These are phyloP conservation scores for Miscanthus sacchariflorus DNA, from an alignment of 202 grass and related monocot genomes.

Conservation along the genomic window DNA sequence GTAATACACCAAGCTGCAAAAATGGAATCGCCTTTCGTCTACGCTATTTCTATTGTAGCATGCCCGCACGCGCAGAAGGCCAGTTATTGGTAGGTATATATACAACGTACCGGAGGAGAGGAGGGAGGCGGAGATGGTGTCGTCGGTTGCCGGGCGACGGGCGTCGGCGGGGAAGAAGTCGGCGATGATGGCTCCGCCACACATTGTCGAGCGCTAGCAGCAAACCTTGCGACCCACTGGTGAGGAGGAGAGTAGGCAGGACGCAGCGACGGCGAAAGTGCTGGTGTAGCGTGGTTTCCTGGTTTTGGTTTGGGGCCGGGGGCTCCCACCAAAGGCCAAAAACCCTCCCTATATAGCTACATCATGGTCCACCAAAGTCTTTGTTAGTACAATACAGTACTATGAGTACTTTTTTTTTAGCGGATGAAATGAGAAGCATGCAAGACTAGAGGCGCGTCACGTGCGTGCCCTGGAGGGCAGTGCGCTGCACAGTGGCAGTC, in stretches of 20 bases:
- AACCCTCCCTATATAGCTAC: constrained; percentile 16
- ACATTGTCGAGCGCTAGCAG: constrained; percentile 37
- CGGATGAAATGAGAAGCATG: no score
- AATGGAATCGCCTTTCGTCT: no score
- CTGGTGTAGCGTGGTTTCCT: neutral
- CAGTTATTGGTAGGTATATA: no score
- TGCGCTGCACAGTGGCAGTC: no score
- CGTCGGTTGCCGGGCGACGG: neutral
- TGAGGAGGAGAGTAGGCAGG: neutral
- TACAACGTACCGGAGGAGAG: neutral
- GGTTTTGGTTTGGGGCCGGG: neutral
- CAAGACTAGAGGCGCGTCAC: no score
- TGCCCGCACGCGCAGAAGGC: no score
- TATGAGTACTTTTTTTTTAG: no score
- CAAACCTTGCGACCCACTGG: neutral
- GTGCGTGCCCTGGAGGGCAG: no score
- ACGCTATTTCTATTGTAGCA: no score
- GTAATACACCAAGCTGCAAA: no score
- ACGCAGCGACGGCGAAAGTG: neutral
- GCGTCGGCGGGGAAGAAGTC: constrained; percentile 44
- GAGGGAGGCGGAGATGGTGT: neutral
- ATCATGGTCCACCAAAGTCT: neutral
- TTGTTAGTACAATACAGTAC: neutral
- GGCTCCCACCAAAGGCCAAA: neutral
- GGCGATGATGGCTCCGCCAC: constrained; percentile 64